Base-by-base conservation (phyloP, 2,329 filamentous ascomycete species). In the Colletotrichum sp. region DNA sequence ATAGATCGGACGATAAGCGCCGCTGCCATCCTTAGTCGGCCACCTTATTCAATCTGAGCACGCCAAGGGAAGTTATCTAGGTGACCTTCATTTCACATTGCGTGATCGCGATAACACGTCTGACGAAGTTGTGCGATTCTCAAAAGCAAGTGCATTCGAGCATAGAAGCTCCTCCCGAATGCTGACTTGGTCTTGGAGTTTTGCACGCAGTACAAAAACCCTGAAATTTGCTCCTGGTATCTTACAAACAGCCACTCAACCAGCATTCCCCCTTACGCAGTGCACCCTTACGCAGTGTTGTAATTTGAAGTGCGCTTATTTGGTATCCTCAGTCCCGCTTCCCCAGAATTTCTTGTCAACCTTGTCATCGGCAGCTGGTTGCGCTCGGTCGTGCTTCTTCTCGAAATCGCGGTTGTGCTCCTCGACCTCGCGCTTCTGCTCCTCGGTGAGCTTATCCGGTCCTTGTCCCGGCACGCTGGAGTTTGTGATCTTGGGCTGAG, bases 401-500 rank as follows among this genome's bases (percentile, higher is more conserved):
- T 89, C 89, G 81, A 93, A 92, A 1, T 92, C 90, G 78, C 77
- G 78, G 76, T 93, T 93, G 80, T 93, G 91, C 82, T 86, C 81
- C 69, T 91, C 87, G 18, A 92, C 91, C 82, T 92, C 90, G 59
- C 84, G 84, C 81, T 89, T 86, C 83, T 92, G 89, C 80, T 89
- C 89, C 73, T 88, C 83, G 26, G 84, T 88, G 76, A 91, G 79
- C 8, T 83, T 80, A 68, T 83, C 78, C 6, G 59, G 28, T 4
- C 78, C 78, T 52, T 81, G 80, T 5, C 84, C 86, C 0, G 86
- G 85, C 12, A 89, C 83, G 77, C 85, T 85, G 73, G 87, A 85
- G 79, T 89, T 90, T 72, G 84, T 81, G 77, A 92, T 88, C 84
- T 90, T 91, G 72, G 90, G 90, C 79, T 86, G 82, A 2, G 88